Base-by-base conservation (phyloP, 768 basidiomycete genomes). In the Boletus subcaerulescens region DNA sequence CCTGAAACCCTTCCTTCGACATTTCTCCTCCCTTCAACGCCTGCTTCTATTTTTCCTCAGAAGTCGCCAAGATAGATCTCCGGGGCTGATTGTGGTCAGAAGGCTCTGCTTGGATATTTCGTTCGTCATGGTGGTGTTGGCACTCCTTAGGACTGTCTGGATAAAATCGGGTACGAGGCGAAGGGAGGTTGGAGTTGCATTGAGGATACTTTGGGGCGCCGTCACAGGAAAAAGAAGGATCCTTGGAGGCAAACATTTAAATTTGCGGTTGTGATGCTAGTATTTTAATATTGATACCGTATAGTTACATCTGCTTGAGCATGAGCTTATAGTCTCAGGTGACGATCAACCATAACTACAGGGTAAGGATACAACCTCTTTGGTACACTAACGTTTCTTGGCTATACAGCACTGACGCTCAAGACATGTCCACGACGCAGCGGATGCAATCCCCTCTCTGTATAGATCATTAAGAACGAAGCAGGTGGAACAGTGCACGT, bases 351-450 rank as follows among this genome's bases (percentile, higher is more conserved):
- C 6, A 46, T 20, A 38, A 3, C 31, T 20, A 39, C 38, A 39
- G n/a, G 38, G 15, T 29, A 41, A 47, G 3, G 22, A 53, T 47
- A 58, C 60, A 60, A 44, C 40, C 52, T 45, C 22, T 51, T 44
- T 3, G n/a, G 43, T 38, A 33, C 29, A 45, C 31, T 17, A 2
- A 14, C 14, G 32, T 42, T 22, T 44, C 17, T 51, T 48, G 18
- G 10, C 20, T 32, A 36, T 45, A 18, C 22, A 14, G 20, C 14
- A 5, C 18, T n/a, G 32, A 33, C 18, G 31, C 35, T 78, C 64
- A 83, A 54, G 77, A 68, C 94, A 98, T 95, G 71, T 96, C 86
- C 42, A 98, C 90, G 11, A 99, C 90, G 60, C 94, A 95, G 59
- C 96, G 89, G 66, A 99, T 97, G 71, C 94, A 97, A 46, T 90